Evolutionary conservation across 352 stramenopile genomes (phyloP).

Genomic region (Phytophthora niederhauseri): DNA sequence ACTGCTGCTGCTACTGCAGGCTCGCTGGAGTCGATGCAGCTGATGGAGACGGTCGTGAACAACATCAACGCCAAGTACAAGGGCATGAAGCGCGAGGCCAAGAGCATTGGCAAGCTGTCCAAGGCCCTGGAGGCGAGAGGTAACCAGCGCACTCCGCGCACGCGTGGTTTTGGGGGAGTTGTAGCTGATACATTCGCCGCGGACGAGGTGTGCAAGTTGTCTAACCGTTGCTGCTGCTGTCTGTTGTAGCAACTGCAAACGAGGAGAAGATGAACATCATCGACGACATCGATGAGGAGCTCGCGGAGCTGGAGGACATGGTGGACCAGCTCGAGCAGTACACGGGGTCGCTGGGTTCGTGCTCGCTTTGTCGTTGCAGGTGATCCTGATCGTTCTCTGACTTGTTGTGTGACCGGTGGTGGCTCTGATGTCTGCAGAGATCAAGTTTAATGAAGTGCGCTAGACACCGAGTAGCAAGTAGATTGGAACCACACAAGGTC

Average conservation of each 20-base stretch:
- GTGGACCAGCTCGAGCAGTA: constrained; percentile 87
- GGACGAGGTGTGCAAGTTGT: not conserved
- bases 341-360: constrained; percentile 68
- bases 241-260: constrained; percentile 49
- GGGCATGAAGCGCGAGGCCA: constrained; percentile 61
- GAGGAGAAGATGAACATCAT: constrained; percentile 81
- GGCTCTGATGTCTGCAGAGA: constrained; percentile 42
- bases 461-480: constrained; percentile 8
- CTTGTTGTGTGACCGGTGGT: not conserved
- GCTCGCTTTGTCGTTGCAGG: not conserved
- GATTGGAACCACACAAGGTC: not conserved
- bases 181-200: not conserved
- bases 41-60: constrained; percentile 68
- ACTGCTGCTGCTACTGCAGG: constrained; percentile 35
- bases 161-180: not conserved
- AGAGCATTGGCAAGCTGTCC: constrained; percentile 68
- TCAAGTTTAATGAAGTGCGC: constrained; percentile 74
- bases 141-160: constrained; percentile 20
- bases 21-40: constrained; percentile 75
- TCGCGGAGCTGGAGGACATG: constrained; percentile 88
- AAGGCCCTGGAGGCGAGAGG: constrained; percentile 72
- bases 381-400: constrained; percentile 2
- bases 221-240: not conserved
- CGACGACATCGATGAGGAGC: constrained; percentile 84
- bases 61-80: constrained; percentile 70